Evolutionary conservation across 441 rosid species (phyloP), one percentile per base, ranked within the genome.

Genomic region (Aleurites moluccanus): DNA sequence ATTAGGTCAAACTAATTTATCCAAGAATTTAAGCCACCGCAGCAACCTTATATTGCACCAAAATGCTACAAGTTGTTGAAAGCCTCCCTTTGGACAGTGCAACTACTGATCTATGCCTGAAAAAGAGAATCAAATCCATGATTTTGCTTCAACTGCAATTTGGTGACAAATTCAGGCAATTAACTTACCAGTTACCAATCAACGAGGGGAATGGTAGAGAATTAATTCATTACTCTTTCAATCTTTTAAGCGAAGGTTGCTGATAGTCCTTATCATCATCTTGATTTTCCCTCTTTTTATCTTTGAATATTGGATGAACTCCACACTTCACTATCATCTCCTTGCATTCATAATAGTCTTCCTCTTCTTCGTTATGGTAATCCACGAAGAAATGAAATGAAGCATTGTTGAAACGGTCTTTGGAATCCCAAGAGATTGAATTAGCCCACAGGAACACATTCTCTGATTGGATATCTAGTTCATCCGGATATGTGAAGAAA

Each of bases 301-400:
- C 6, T 30, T 27, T 25, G 64, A 9, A 42, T 10, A 67, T 49
- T 27, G 59, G 7, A 60, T 70, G 64, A 70, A 70, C 64, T 38
- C 73, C 73, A 70, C 73, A 70, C 50, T 56, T 70, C 0, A 21
- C n/a, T 70, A 70, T 42, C 73, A 4, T 3, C 13, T 59, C 62
- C 14, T 25, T 13, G 47, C 47, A 30, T 15, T 16, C 10, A 3
- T 6, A 16, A 4, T 20, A 23, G 14, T 13, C 52, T 11, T 14
- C 52, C 4, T 16, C 52, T 11, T 40, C 47, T n/a, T n/a, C 61
- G 5, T 69, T 30, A 6, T n/a, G 3, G 0, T 8, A 0, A n/a
- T 16, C 35, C 6, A 10, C 33, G 10, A 33, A 30, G 42, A 70
- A 70, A 21, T 71, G 16, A 59, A 71, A 71, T 2, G 55, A 71